A percentile compares a stretch with the other conserved stretches of the same genome.
Evolutionary conservation across 1,139 yeast genomes (phyloP).

Genomic region (Kurtzmaniella quercitrusa): DNA sequence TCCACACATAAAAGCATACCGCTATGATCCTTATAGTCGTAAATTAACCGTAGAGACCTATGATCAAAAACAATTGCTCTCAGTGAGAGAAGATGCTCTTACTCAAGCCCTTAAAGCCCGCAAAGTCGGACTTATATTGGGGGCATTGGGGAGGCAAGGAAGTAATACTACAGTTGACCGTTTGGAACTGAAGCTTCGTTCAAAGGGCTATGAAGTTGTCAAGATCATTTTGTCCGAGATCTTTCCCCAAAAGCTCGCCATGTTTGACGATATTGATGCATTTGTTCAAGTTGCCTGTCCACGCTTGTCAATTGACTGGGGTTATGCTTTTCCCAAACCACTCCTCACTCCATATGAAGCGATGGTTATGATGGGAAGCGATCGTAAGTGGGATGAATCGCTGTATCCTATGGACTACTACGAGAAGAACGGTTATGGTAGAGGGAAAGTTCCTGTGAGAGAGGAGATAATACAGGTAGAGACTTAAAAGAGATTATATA

Average conservation of each 20-base stretch:
- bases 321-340: conserved; percentile 93
- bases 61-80: conserved; percentile 77
- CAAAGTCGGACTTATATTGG: conserved; percentile 80
- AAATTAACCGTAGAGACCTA: conserved; percentile 87
- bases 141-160: conserved; percentile 98
- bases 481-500: too few relatives aligned
- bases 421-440: conserved; percentile 85
- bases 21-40: conserved; percentile 92
- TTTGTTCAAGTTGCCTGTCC: conserved; percentile 99
- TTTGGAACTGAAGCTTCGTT: conserved; percentile 50
- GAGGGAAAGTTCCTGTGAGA: conserved; percentile 66
- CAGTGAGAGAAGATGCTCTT: conserved; percentile 73
- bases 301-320: conserved; percentile 95
- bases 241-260: conserved; percentile 89
- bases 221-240: conserved; percentile 87
- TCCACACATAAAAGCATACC: conserved; percentile 85
- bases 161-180: conserved; percentile 69
- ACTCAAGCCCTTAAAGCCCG: conserved; percentile 53
- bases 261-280: conserved; percentile 91
- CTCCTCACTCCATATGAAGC: conserved; percentile 94
- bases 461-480: not conserved
- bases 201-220: conserved; percentile 63
- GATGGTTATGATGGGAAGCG: conserved; percentile 79
- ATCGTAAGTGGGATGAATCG: conserved; percentile 58
- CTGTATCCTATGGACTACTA: conserved; percentile 97